Evolutionary conservation across 768 basidiomycete species (phyloP).

Genomic region (Russula dissimulans): DNA sequence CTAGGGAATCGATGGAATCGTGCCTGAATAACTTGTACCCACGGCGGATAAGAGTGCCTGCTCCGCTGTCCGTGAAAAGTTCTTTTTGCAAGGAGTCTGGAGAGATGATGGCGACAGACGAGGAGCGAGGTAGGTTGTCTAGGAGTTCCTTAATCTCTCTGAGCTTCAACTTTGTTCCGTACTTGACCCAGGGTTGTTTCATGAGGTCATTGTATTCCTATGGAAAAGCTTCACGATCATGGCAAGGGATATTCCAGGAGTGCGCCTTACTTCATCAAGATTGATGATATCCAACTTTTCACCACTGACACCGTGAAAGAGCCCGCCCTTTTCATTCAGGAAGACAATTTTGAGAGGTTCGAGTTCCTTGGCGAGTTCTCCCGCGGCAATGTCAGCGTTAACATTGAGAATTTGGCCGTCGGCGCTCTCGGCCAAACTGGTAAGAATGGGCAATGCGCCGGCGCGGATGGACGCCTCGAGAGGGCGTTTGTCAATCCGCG

Average conservation of each 20-base stretch:
- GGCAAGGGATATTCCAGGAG: background rate
- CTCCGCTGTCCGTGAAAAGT: slow-evolving; percentile 96
- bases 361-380: slow-evolving; percentile 94
- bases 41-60: slow-evolving; percentile 94
- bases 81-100: slow-evolving; percentile 90
- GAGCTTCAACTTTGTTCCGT: slow-evolving; percentile 96
- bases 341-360: slow-evolving; percentile 99
- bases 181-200: slow-evolving; percentile 99
- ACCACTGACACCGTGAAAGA: slow-evolving; percentile 95
- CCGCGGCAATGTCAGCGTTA: slow-evolving; percentile 97
- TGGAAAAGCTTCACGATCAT: background rate
- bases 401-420: slow-evolving; percentile 99
- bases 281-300: slow-evolving; percentile 96
- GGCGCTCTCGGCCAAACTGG: slow-evolving; percentile 85
- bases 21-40: slow-evolving; percentile 98
- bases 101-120: slow-evolving; percentile 97
- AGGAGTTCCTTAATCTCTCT: slow-evolving; percentile 99
- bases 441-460: slow-evolving; percentile 92
- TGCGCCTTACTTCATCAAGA: slow-evolving; percentile 71
- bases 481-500: slow-evolving; percentile 89
- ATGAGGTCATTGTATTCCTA: slow-evolving; percentile 94
- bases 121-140: slow-evolving; percentile 94
- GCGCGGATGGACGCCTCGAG: slow-evolving; percentile 95
- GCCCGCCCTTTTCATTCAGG: slow-evolving; percentile 94
- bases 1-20: slow-evolving; percentile 67